These are phyloP conservation scores for Linum trigynum DNA, from an alignment of 345 rosid genomes.

Conservation along the genomic window DNA sequence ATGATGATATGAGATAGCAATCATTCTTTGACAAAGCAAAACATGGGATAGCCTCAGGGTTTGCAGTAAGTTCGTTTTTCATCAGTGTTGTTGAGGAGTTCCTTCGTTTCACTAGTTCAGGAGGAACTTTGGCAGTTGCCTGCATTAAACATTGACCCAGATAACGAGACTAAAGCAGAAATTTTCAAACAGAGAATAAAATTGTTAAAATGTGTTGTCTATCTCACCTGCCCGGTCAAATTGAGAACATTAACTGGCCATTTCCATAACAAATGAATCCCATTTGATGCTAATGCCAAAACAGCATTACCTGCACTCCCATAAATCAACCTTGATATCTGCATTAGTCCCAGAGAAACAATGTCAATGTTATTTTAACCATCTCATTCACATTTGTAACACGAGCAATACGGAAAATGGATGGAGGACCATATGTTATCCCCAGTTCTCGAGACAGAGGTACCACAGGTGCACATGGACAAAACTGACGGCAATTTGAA, in stretches of 20 bases:
- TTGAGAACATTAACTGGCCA: slow-evolving; percentile 25
- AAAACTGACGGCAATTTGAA: too few relatives aligned
- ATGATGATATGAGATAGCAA: slow-evolving; percentile 36
- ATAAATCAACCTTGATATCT: slow-evolving; percentile 34
- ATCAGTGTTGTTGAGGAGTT: slow-evolving; percentile 13
- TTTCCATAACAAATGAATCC: slow-evolving; percentile 33
- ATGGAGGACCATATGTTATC: too few relatives aligned
- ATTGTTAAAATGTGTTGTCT: not conserved
- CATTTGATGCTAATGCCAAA: slow-evolving; percentile 36
- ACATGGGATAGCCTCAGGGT: slow-evolving; percentile 23
- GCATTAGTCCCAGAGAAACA: slow-evolving; percentile 15
- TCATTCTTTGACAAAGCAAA: slow-evolving; percentile 35
- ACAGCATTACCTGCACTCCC: slow-evolving; percentile 35
- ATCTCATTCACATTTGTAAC: too few relatives aligned
- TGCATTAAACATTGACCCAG: slow-evolving; percentile 9
- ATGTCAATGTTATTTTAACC: not conserved
- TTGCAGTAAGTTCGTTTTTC: slow-evolving; percentile 26
- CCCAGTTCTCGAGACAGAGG: too few relatives aligned
- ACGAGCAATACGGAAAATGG: too few relatives aligned
- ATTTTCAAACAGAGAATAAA: slow-evolving; percentile 1
- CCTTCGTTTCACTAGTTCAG: slow-evolving; percentile 30
- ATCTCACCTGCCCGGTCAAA: slow-evolving; percentile 25
- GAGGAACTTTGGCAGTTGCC: slow-evolving; percentile 27
- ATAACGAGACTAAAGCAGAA: slow-evolving; percentile 3
- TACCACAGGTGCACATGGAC: too few relatives aligned